Evolutionary conservation across 495 filamentous ascomycete species (phyloP).

Genomic region (Geopyxis carbonaria): DNA sequence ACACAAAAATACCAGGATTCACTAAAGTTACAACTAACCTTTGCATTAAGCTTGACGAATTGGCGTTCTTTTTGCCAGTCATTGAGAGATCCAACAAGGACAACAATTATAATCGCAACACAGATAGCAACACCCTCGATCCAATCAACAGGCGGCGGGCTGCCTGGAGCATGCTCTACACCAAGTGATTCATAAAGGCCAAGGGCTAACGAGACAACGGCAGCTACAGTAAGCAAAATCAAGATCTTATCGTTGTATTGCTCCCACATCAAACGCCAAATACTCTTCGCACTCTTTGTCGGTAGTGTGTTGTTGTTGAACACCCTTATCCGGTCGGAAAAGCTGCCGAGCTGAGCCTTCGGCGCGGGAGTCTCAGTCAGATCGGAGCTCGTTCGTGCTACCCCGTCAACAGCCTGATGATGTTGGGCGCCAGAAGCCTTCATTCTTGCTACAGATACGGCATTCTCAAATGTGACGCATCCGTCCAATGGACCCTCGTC

Average conservation of each 20-base stretch:
- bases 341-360: slow-evolving; percentile 26
- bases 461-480: slow-evolving; percentile 43
- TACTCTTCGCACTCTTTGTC: slow-evolving; percentile 51
- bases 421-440: slow-evolving; percentile 1
- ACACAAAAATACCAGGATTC: neutral
- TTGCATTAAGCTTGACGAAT: slow-evolving; percentile 60
- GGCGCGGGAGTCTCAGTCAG: slow-evolving; percentile 1
- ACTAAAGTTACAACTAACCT: slow-evolving; percentile 26
- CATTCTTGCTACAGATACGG: slow-evolving; percentile 26
- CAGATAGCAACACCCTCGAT: slow-evolving; percentile 66
- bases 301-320: slow-evolving; percentile 61
- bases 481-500: slow-evolving; percentile 46
- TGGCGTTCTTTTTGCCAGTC: slow-evolving; percentile 68
- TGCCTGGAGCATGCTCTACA: slow-evolving; percentile 26
- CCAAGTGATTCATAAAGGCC: slow-evolving; percentile 52
- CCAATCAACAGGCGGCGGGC: slow-evolving; percentile 45
- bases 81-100: slow-evolving; percentile 54
- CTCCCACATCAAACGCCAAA: slow-evolving; percentile 63
- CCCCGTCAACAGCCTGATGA: slow-evolving; percentile 6
- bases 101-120: slow-evolving; percentile 59
- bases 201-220: slow-evolving; percentile 51
- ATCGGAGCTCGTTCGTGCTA: slow-evolving; percentile 1
- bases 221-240: slow-evolving; percentile 56
- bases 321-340: slow-evolving; percentile 50
- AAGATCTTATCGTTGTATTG: slow-evolving; percentile 79